Base-by-base conservation (phyloP, 139 green algal species). In the Volvox reticuliferus region DNA sequence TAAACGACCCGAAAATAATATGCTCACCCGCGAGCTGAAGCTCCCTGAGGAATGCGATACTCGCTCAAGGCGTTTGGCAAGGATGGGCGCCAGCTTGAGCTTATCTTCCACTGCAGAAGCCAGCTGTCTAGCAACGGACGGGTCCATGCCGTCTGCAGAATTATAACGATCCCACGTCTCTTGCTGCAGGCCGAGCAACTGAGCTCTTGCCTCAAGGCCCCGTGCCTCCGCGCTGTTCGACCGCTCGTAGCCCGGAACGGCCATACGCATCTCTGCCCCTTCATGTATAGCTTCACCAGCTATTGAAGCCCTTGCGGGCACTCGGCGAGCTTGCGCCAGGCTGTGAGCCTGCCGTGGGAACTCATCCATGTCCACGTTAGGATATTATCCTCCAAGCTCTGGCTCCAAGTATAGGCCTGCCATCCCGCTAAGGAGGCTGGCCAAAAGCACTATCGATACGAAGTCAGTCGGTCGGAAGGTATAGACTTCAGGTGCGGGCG, bases 41-140 rank as follows among this genome's bases (percentile, higher is more conserved):
- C 79, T 88, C 2, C 88, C 88, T 12, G 88, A 92, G 16, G 88
- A 88, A 20, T 87, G 79, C 19, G 88, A 92, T n/a, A 88, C 65
- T 67, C 80, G 36, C 32, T 92, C 88, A 2, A 92, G 80, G 0
- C 81, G 50, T 24, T 86, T 87, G 22, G 88, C 88, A 9, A 92
- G 88, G 33, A 92, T 82, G 14, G 88, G 88, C 12, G 88, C 88
- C 2, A 92, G 80, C 35, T 92, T 92, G 13, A 92, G 79, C n/a
- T 92, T 92, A 22, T 88, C 80, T 67, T 92, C 79, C 67, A 92
- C 80, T 24, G 79, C 88, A 12, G 35, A 62, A 18, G 65, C 78
- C 35, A 87, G 63, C 78, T 86, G 71, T n/a, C 65, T 79, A 36
- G 77, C 79, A 19, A 61, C 63, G 14, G 24, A 36, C 0, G 78